Evolutionary conservation across 352 stramenopile species (phyloP), one percentile per base, ranked within the genome.

Genomic region (Globisporangium megalacanthum): DNA sequence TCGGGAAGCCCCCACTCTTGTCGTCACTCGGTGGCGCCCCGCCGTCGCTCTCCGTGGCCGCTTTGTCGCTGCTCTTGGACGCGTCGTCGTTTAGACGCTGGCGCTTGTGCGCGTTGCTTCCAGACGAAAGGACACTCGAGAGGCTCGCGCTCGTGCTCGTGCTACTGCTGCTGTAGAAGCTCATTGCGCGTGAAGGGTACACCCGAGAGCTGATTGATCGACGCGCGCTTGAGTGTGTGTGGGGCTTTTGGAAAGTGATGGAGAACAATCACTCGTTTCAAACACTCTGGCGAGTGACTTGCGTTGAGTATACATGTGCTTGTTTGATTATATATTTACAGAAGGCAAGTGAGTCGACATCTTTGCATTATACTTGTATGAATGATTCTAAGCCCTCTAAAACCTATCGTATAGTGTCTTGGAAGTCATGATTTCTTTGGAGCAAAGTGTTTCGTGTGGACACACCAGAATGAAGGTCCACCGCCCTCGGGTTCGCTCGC

Each of bases 21-120:
- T 48, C 73, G 52, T 72, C 78, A 4, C 25, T 29, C 25, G 25
- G 25, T 29, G 25, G 25, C 2, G 25, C 2, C 25, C 25, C 25
- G 20, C 67, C 62, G 25, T 47, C 19, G 25, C 19, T 49, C 13
- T 58, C 58, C 8, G 29, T 39, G 14, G 39, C 37, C 15, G 9
- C 45, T 29, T 45, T 54, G 10, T 45, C 44, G 33, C 15, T 29
- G 39, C 31, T 50, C 53, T 82, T 75, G 20, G 59, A 49, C 25
- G 76, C 62, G 41, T 64, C 61, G n/a, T 84, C 75, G 29, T 63
- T 73, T 15, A 78, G 56, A 37, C 77, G 79, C 72, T 87, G 77
- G 17, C 75, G 76, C 65, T 89, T 87, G 62, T 63, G 78, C 14
- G 58, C 60, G 41, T 47, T 54, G 64, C 7, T 29, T 36, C 35